Conservation (phyloP, 352 stramenopile genomes). For the Globisporangium cystogenes region DNA sequence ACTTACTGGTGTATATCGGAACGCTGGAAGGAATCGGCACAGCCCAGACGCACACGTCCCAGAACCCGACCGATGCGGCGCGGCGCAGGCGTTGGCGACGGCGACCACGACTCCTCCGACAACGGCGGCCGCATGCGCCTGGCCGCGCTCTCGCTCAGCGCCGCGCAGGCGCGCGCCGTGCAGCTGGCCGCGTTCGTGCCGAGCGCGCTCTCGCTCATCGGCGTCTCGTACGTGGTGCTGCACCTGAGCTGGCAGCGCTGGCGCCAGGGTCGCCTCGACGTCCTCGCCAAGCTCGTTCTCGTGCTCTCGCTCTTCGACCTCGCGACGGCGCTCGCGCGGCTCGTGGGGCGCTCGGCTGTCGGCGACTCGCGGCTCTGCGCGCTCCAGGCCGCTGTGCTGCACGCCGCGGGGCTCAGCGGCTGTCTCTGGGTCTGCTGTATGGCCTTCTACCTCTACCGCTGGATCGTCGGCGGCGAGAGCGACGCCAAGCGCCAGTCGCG, state of each 20-base stretch:
- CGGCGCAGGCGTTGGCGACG: neutral
- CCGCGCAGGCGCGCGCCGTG: conserved; percentile 20
- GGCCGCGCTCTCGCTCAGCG: conserved; percentile 13
- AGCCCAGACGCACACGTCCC: no score
- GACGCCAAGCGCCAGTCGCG: conserved; percentile 55
- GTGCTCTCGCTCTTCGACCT: conserved; percentile 73
- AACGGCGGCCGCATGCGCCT: conserved; percentile 5
- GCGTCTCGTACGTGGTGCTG: conserved; percentile 56
- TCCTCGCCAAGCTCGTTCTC: conserved; percentile 62
- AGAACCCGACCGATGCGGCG: neutral
- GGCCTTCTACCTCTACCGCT: conserved; percentile 77
- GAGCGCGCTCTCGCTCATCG: conserved; percentile 52
- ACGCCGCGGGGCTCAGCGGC: conserved; percentile 45
- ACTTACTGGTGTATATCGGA: no score
- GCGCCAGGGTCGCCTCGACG: conserved; percentile 34
- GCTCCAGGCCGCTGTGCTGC: conserved; percentile 50
- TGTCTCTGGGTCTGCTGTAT: conserved; percentile 78
- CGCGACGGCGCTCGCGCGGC: conserved; percentile 37
- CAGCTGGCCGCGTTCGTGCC: conserved; percentile 40
- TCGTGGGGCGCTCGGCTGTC: conserved; percentile 46
- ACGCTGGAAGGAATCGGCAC: neutral
- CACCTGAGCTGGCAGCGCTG: conserved; percentile 38
- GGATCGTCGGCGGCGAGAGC: conserved; percentile 68
- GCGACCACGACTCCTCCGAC: neutral
- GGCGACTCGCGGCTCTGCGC: conserved; percentile 37